phyloP scores from a whole-genome alignment of 2,329 filamentous ascomycete species.

The Exophiala dermatitidis region DNA sequence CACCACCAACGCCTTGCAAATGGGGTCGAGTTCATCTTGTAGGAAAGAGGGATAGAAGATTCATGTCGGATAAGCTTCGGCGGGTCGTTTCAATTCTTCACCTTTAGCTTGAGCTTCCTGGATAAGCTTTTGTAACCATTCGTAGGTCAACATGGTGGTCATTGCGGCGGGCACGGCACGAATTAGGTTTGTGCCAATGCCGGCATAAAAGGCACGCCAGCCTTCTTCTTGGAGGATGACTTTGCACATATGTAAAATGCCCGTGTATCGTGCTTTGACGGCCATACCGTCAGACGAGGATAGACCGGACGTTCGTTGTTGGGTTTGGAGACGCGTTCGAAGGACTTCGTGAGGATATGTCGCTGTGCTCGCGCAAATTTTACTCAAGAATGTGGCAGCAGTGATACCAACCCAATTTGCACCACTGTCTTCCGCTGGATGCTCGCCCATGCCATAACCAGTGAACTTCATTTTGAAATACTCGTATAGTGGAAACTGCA shows the following conservation, averaged over 20 bases:
- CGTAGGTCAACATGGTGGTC: conserved; percentile 95
- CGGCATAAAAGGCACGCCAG: conserved; percentile 93
- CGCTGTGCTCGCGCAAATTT: conserved; percentile 85
- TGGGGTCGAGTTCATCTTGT: neutral
- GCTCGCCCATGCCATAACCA: conserved; percentile 75
- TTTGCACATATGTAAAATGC: conserved; percentile 71
- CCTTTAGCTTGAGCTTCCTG: conserved; percentile 47
- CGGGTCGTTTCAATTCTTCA: conserved; percentile 15
- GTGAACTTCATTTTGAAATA: conserved; percentile 87
- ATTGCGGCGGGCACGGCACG: conserved; percentile 90
- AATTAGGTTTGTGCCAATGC: conserved; percentile 96
- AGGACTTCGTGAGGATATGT: conserved; percentile 98
- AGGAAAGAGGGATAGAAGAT: neutral
- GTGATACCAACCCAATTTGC: conserved; percentile 78
- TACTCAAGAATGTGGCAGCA: conserved; percentile 83
- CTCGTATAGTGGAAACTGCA: conserved; percentile 95
- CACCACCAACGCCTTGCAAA: conserved; percentile 4
- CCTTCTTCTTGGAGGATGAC: conserved; percentile 87
- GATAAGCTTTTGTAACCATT: conserved; percentile 58
- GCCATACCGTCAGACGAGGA: conserved; percentile 53
- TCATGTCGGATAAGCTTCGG: conserved; percentile 5
- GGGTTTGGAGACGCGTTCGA: conserved; percentile 85
- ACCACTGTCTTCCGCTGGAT: conserved; percentile 47
- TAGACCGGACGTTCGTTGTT: conserved; percentile 58
- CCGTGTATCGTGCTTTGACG: conserved; percentile 57